Evolutionary conservation across 225 moss, liverwort and hornwort species (phyloP).

Genomic region (Straminergon stramineum): DNA sequence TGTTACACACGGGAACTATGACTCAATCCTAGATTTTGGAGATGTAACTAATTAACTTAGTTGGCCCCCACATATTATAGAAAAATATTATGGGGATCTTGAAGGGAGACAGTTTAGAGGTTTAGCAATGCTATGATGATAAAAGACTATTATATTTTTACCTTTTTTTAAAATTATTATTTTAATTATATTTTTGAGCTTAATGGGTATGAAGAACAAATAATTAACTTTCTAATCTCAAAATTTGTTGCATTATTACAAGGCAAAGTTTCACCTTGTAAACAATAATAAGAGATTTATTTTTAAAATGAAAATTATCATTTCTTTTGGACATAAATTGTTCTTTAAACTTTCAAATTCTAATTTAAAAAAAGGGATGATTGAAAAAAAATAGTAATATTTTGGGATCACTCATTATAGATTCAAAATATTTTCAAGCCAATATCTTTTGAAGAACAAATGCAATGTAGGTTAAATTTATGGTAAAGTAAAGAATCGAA

Average conservation of each 20-base stretch:
- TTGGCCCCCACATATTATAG: rapidly evolving
- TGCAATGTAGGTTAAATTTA: background rate
- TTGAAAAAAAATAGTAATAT: rapidly evolving
- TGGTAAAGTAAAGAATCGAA: background rate
- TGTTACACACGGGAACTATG: rapidly evolving
- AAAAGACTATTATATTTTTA: too few relatives aligned
- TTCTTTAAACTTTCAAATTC: background rate
- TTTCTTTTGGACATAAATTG: too few relatives aligned
- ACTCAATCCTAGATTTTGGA: background rate
- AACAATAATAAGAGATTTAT: background rate
- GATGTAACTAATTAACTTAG: background rate
- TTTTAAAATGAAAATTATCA: background rate
- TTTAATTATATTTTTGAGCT: background rate
- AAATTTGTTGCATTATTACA: background rate
- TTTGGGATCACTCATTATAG: rapidly evolving
- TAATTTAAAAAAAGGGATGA: background rate
- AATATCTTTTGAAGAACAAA: background rate
- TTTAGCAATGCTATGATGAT: background rate
- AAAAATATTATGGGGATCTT: rapidly evolving
- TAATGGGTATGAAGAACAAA: background rate
- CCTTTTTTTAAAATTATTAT: background rate
- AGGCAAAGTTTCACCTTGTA: background rate
- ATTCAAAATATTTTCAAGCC: background rate
- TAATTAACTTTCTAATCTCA: background rate
- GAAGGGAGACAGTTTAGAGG: background rate